Percentiles rank a stretch among this genome's conserved stretches.
Conservation (phyloP, 768 basidiomycete genomes). For the Agrocybe praecox region DNA sequence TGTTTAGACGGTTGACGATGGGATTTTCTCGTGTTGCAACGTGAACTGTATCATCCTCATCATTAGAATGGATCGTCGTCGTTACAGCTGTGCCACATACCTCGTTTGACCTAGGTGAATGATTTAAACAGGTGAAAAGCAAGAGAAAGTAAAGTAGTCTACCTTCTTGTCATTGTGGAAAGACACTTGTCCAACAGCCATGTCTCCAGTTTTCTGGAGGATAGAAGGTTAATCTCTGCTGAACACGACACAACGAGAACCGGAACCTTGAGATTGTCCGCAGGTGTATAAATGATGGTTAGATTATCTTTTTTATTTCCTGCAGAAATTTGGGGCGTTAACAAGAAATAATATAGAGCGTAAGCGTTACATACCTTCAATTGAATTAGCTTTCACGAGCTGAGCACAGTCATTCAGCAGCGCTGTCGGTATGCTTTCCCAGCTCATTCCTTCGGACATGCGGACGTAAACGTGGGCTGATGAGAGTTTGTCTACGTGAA, state of each 20-base stretch:
- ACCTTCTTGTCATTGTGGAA: slow-evolving; percentile 93
- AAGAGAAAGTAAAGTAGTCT: slow-evolving; percentile 13
- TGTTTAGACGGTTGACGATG: slow-evolving; percentile 91
- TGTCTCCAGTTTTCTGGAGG: slow-evolving; percentile 91
- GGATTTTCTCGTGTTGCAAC: slow-evolving; percentile 81
- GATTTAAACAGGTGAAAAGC: background rate
- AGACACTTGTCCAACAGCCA: slow-evolving; percentile 95
- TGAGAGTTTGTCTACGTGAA: slow-evolving; percentile 97
- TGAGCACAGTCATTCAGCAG: slow-evolving; percentile 88
- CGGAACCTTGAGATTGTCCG: slow-evolving; percentile 83
- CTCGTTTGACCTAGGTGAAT: slow-evolving; percentile 69
- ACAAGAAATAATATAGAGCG: background rate
- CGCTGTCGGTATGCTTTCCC: slow-evolving; percentile 85
- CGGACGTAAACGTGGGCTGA: slow-evolving; percentile 98
- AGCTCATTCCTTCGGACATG: slow-evolving; percentile 76
- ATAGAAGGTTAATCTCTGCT: background rate
- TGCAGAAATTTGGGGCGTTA: slow-evolving; percentile 28
- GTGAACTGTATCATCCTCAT: slow-evolving; percentile 53
- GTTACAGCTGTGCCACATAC: slow-evolving; percentile 34
- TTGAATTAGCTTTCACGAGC: slow-evolving; percentile 96
- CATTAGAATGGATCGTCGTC: background rate
- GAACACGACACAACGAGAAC: slow-evolving; percentile 8
- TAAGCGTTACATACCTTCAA: slow-evolving; percentile 65
- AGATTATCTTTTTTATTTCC: slow-evolving; percentile 96
- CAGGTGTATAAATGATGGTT: slow-evolving; percentile 93